These are phyloP conservation scores for Pythium utonaiense DNA, from an alignment of 352 stramenopile species.

Conservation along the genomic window DNA sequence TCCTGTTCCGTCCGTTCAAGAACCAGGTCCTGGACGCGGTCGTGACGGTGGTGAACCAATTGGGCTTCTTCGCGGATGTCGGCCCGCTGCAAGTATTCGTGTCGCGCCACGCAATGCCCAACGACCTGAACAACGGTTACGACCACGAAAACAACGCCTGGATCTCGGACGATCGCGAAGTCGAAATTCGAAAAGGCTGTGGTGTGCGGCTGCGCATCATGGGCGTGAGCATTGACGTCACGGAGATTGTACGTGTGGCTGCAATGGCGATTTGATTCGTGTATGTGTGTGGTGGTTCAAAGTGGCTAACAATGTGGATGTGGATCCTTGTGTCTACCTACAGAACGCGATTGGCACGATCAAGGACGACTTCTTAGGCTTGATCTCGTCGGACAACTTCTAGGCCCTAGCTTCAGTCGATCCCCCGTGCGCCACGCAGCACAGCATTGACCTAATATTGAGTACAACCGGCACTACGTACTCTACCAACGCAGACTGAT, in stretches of 20 bases:
- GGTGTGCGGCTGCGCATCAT: conserved; percentile 97
- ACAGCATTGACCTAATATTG: conserved; percentile 2
- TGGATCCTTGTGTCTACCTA: conserved; percentile 6
- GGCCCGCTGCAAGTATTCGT: conserved; percentile 97
- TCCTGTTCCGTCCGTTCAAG: conserved; percentile 96
- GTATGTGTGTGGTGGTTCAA: conserved; percentile 4
- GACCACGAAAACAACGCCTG: conserved; percentile 96
- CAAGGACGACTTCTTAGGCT: conserved; percentile 98
- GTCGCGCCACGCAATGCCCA: conserved; percentile 93
- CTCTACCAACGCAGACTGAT: background rate
- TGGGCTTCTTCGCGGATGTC: conserved; percentile 96
- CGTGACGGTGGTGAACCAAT: conserved; percentile 94
- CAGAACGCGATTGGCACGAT: conserved; percentile 96
- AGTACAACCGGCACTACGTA: background rate
- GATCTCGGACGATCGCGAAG: conserved; percentile 96
- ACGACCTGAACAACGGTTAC: conserved; percentile 94
- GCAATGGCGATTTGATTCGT: conserved; percentile 5
- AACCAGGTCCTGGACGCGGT: conserved; percentile 97
- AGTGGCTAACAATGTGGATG: background rate
- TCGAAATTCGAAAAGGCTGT: conserved; percentile 95
- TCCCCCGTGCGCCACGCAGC: background rate
- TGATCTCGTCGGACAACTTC: conserved; percentile 89
- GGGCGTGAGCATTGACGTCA: conserved; percentile 95
- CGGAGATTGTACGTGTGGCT: conserved; percentile 81
- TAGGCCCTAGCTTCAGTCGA: conserved; percentile 13